Conservation (phyloP, 345 rosid species). For the Raphanus raphanistrum region DNA sequence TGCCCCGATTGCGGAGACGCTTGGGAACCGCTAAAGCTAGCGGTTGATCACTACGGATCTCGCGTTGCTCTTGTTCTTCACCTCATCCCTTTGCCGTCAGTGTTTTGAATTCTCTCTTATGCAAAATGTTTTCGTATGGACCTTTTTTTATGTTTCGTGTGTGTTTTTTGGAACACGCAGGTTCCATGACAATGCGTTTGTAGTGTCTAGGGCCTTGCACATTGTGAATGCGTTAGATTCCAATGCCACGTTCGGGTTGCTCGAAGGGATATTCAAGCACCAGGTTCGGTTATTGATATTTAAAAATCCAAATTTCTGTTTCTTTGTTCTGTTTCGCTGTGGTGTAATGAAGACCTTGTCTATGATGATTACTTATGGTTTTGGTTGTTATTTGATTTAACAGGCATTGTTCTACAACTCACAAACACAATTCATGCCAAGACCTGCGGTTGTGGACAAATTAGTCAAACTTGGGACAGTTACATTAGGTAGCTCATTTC, state of each 20-base stretch:
- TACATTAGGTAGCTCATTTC: constrained; percentile 58
- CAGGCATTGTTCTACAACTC: constrained; percentile 72
- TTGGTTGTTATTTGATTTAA: neutral
- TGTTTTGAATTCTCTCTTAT: constrained; percentile 8
- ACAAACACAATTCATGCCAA: constrained; percentile 59
- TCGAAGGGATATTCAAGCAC: constrained; percentile 66
- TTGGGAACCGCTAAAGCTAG: constrained; percentile 79
- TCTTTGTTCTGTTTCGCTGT: neutral
- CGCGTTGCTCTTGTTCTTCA: constrained; percentile 60
- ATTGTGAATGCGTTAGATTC: constrained; percentile 53
- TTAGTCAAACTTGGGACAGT: constrained; percentile 54
- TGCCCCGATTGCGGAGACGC: constrained; percentile 86
- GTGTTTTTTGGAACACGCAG: constrained; percentile 43
- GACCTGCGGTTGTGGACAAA: constrained; percentile 52
- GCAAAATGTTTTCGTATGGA: no score
- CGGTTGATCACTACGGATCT: constrained; percentile 60
- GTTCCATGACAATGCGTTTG: constrained; percentile 85
- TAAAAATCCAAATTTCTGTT: constrained; percentile 9
- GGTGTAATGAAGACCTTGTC: neutral
- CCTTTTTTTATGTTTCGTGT: neutral
- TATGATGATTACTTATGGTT: neutral
- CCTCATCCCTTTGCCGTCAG: constrained; percentile 91
- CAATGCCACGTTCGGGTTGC: constrained; percentile 59
- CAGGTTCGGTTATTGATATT: constrained; percentile 53
- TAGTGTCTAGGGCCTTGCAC: constrained; percentile 75